These are phyloP conservation scores for Diaporthe sp. DNA, from an alignment of 2,329 filamentous ascomycete genomes.

Conservation along the genomic window DNA sequence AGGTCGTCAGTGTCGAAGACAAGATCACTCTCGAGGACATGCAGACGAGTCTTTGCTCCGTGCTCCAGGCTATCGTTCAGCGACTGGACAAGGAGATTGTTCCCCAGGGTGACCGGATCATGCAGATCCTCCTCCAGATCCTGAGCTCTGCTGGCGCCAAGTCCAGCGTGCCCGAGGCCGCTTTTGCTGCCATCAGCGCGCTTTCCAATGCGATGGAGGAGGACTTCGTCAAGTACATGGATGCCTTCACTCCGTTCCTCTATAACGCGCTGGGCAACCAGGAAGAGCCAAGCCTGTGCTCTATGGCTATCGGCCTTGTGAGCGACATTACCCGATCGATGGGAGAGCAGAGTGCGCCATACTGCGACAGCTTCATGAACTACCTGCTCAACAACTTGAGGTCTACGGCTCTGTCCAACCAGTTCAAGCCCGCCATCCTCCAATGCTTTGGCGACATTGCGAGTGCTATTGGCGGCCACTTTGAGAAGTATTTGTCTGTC, in stretches of 20 bases:
- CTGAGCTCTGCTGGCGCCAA: slow-evolving; percentile 82
- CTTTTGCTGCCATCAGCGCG: slow-evolving; percentile 93
- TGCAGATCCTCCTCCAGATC: slow-evolving; percentile 87
- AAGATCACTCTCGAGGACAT: slow-evolving; percentile 96
- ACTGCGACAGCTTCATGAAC: slow-evolving; percentile 99
- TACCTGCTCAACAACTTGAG: slow-evolving; percentile 91
- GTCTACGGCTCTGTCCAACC: slow-evolving; percentile 86
- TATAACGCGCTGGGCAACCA: slow-evolving; percentile 96
- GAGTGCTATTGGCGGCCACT: slow-evolving; percentile 89
- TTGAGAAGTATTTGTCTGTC: slow-evolving; percentile 91
- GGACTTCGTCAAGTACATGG: slow-evolving; percentile 98
- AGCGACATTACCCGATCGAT: slow-evolving; percentile 95
- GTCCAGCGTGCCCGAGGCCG: slow-evolving; percentile 92
- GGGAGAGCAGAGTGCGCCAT: slow-evolving; percentile 90
- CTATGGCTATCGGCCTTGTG: slow-evolving; percentile 96
- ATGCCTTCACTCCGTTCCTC: slow-evolving; percentile 89
- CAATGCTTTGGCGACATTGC: slow-evolving; percentile 99
- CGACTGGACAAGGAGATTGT: slow-evolving; percentile 91
- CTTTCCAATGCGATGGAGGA: slow-evolving; percentile 91
- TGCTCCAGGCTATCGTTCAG: slow-evolving; percentile 90
- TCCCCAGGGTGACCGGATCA: slow-evolving; percentile 92
- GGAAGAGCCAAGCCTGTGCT: slow-evolving; percentile 92
- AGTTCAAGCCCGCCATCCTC: slow-evolving; percentile 97
- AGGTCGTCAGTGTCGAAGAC: slow-evolving; percentile 97
- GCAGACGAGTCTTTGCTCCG: slow-evolving; percentile 93